Conservation (phyloP, 768 basidiomycete species). For the Suillus bovinus region DNA sequence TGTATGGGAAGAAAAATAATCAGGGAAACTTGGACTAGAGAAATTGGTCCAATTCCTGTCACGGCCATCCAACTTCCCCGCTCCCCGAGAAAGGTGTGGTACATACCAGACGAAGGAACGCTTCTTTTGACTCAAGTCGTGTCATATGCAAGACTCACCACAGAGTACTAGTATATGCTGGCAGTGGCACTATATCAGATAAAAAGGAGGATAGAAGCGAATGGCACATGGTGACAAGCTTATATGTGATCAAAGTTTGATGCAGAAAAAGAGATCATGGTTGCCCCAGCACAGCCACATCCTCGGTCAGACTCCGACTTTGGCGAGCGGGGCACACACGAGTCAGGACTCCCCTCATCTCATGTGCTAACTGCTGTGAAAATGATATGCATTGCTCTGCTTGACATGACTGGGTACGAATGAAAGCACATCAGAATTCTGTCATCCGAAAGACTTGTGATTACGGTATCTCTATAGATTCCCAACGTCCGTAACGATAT, state of each 20-base stretch:
- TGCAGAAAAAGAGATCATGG: background rate
- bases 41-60: too few species aligned
- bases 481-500: background rate
- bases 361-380: too few species aligned
- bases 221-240: background rate
- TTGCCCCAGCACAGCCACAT: background rate
- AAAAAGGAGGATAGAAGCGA: background rate
- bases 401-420: too few species aligned
- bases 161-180: conserved; percentile 1
- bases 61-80: background rate
- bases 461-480: background rate
- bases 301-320: background rate
- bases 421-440: background rate
- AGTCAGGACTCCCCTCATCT: too few species aligned
- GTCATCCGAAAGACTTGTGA: background rate
- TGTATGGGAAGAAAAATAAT: background rate
- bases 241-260: background rate
- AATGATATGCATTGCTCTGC: too few species aligned
- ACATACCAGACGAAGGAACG: background rate
- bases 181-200: conserved; percentile 1
- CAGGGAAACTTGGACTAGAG: too few species aligned
- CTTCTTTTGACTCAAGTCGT: background rate
- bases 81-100: background rate
- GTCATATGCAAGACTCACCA: too few species aligned
- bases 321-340: too few species aligned